Percentiles rank a stretch among this genome's conserved stretches.
These are phyloP conservation scores for Erodium trifolium DNA, from an alignment of 441 rosid genomes.

Conservation along the genomic window DNA sequence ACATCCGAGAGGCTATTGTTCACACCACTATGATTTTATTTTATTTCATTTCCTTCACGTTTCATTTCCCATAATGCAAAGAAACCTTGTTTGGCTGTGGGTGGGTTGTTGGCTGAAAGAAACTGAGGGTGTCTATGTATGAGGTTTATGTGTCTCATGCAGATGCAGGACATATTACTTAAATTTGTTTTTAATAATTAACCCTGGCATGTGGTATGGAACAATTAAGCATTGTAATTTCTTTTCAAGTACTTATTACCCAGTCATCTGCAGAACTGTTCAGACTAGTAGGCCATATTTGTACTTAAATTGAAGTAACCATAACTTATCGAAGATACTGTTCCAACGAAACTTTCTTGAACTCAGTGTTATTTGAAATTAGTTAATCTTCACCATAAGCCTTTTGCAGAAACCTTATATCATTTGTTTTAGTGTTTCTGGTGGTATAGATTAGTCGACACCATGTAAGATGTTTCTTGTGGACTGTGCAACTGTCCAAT, in stretches of 20 bases:
- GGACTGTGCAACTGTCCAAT: neutral
- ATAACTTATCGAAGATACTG: neutral
- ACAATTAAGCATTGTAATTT: neutral
- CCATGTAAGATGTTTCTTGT: neutral
- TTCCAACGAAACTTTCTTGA: too few species aligned
- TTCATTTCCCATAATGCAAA: neutral
- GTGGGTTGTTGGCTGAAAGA: neutral
- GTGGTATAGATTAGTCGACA: neutral
- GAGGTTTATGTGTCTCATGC: neutral
- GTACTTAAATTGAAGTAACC: neutral
- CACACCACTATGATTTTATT: neutral
- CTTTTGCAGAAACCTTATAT: too few species aligned
- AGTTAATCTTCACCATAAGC: too few species aligned
- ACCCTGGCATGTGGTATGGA: neutral
- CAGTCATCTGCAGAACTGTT: neutral
- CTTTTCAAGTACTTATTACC: neutral
- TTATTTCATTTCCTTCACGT: neutral
- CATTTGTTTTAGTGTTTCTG: neutral
- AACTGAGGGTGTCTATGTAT: neutral
- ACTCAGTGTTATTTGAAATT: too few species aligned
- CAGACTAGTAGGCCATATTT: neutral
- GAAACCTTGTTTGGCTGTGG: neutral
- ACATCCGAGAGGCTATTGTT: neutral
- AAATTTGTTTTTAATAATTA: neutral
- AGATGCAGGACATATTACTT: constrained; percentile 1